These are phyloP conservation scores for Fomitopsis pulvina DNA, from an alignment of 768 basidiomycete species.

Conservation along the genomic window DNA sequence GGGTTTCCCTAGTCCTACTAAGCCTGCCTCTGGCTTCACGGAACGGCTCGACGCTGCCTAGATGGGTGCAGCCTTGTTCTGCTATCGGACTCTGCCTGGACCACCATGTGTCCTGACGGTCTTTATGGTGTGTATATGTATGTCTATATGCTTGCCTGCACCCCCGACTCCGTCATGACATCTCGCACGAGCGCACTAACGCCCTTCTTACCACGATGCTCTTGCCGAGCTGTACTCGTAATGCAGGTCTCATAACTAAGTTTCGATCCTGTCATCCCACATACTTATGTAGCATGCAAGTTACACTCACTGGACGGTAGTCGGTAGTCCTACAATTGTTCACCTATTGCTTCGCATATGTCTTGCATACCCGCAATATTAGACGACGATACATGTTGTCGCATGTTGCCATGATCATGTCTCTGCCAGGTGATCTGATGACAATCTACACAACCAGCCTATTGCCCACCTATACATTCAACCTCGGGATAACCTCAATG, in stretches of 20 bases:
- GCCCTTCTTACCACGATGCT: background rate
- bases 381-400: background rate
- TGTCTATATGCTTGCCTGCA: background rate
- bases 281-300: background rate
- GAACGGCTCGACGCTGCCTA: background rate
- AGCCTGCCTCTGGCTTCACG: background rate
- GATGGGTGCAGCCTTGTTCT: background rate
- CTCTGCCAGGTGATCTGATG: too few species aligned
- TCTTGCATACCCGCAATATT: conserved; percentile 1
- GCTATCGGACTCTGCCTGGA: background rate
- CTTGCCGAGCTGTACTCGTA: background rate
- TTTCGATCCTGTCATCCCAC: background rate
- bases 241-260: background rate
- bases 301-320: background rate
- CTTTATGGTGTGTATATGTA: background rate
- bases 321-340: background rate
- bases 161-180: too few species aligned
- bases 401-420: too few species aligned
- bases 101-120: background rate
- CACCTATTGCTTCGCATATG: background rate
- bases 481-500: too few species aligned
- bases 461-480: too few species aligned
- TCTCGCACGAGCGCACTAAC: background rate
- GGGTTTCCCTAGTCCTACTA: background rate
- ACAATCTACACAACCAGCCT: too few species aligned